A percentile compares a stretch with the other conserved stretches of the same genome.
Evolutionary conservation across 495 filamentous ascomycete species (phyloP).

Genomic region (Collariella sp.): DNA sequence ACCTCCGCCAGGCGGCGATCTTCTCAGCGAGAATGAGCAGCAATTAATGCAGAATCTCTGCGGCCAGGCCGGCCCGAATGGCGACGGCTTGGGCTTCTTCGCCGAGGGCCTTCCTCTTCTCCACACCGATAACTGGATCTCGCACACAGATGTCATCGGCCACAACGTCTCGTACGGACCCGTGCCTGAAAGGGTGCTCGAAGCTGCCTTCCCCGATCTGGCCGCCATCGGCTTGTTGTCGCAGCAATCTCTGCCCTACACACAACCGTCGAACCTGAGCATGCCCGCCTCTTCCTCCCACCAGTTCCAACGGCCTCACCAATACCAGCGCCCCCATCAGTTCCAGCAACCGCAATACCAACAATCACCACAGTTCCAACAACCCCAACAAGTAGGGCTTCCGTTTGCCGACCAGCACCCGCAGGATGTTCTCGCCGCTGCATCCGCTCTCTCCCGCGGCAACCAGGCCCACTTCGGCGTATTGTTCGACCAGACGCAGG

Average conservation of each 20-base stretch:
- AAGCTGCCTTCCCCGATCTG: background rate
- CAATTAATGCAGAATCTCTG: background rate
- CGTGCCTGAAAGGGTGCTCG: background rate
- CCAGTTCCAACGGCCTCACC: background rate
- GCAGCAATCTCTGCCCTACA: background rate
- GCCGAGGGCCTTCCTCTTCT: background rate
- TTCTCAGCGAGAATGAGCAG: background rate
- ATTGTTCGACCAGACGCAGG: no score
- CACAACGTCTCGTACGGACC: constrained; percentile 1
- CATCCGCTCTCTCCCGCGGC: background rate
- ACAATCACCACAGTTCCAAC: background rate
- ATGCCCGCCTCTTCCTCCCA: background rate
- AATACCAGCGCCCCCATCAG: background rate
- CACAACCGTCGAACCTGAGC: background rate
- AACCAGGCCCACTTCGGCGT: no score
- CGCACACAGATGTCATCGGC: background rate
- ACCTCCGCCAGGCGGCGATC: background rate
- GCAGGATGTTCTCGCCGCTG: constrained; percentile 42
- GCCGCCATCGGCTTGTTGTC: background rate
- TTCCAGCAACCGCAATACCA: background rate
- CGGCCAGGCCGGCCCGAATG: background rate
- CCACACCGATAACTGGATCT: background rate
- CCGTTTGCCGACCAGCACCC: constrained; percentile 14
- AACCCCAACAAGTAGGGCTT: background rate
- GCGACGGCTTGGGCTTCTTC: background rate